Base-by-base conservation (phyloP, 1,139 yeast species). In the Yamadazyma atlantica region DNA sequence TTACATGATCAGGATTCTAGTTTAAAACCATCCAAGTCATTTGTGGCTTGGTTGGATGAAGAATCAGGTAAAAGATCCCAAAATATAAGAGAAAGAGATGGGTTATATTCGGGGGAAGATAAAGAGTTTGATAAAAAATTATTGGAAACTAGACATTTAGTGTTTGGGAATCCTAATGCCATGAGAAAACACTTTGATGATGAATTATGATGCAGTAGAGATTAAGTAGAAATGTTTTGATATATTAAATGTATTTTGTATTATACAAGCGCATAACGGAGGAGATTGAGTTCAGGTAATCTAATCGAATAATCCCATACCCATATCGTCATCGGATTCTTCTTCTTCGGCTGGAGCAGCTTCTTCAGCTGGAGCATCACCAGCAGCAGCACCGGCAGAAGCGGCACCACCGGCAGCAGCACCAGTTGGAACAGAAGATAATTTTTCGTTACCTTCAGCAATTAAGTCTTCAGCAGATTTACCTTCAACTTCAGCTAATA, bases 341-440 rank as follows among this genome's bases (percentile, higher is more conserved):
- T 76, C 83, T 58, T 71, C 80, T 55, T 69, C 75, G 50, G 67
- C 75, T 57, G 70, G 85, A 60, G 70, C 92, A 51, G 72, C 95
- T 48, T 72, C 95, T 53, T 76, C 95, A 45, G 70, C 85, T 51
- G 75, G 88, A 51, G 76, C 84, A 59, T 72, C 87, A 59, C 69
- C 82, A 59, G 74, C 77, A 54, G 80, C 78, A 58, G 83, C 80
- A 60, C 83, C 82, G 64, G 78, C 80, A 59, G 75, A 81, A 63
- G 76, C 77, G 58, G 78, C 76, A 62, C 86, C 77, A 58, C 87
- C 79, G 66, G 90, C 90, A 64, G 96, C 90, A 76, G 92, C 97
- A 73, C 96, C 98, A 67, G 96, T 66, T 75, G 98, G 97, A 55
- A 90, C 96, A 53, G 97, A 79, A 57, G 97, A 90, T 67, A 92